Evolutionary conservation across 768 basidiomycete genomes (phyloP).

Genomic region (Pleurotus salmoneostramineus): DNA sequence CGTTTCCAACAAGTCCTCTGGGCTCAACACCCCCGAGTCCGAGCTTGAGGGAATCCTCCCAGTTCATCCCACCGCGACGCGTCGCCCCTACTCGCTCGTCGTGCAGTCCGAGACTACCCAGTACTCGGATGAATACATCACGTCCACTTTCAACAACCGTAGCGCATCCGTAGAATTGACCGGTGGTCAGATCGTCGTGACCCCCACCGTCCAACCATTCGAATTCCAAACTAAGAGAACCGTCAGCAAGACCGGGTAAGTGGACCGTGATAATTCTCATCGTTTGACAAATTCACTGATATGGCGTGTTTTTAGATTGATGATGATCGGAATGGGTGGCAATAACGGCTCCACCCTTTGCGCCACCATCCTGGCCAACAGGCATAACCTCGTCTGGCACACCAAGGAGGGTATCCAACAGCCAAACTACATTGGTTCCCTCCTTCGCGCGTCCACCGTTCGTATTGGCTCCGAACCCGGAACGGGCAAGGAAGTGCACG

Average conservation of each 20-base stretch:
- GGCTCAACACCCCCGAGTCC: slow-evolving; percentile 69
- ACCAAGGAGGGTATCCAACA: slow-evolving; percentile 90
- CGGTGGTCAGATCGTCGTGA: slow-evolving; percentile 75
- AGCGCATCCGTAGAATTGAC: slow-evolving; percentile 66
- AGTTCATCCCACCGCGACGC: slow-evolving; percentile 82
- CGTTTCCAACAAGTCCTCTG: slow-evolving; percentile 48
- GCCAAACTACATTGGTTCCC: slow-evolving; percentile 97
- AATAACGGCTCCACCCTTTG: slow-evolving; percentile 96
- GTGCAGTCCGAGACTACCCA: slow-evolving; percentile 79
- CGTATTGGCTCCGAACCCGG: slow-evolving; percentile 79
- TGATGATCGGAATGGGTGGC: slow-evolving; percentile 96
- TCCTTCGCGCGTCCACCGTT: slow-evolving; percentile 94
- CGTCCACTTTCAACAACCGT: slow-evolving; percentile 77
- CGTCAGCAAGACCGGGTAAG: slow-evolving; percentile 91
- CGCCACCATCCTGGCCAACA: slow-evolving; percentile 95
- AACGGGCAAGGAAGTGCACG: slow-evolving; percentile 85
- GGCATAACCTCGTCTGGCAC: slow-evolving; percentile 90
- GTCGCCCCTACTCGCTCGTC: slow-evolving; percentile 70
- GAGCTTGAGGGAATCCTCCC: slow-evolving; percentile 65
- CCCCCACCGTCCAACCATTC: slow-evolving; percentile 74
- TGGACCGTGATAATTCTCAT: slow-evolving; percentile 14
- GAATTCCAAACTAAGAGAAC: slow-evolving; percentile 90
- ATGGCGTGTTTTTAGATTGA: slow-evolving; percentile 50
- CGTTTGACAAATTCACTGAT: slow-evolving; percentile 11
- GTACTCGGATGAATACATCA: slow-evolving; percentile 83